Evolutionary conservation across 108 stramenopile species (phyloP).

Genomic region (Nitzschia sp.): DNA sequence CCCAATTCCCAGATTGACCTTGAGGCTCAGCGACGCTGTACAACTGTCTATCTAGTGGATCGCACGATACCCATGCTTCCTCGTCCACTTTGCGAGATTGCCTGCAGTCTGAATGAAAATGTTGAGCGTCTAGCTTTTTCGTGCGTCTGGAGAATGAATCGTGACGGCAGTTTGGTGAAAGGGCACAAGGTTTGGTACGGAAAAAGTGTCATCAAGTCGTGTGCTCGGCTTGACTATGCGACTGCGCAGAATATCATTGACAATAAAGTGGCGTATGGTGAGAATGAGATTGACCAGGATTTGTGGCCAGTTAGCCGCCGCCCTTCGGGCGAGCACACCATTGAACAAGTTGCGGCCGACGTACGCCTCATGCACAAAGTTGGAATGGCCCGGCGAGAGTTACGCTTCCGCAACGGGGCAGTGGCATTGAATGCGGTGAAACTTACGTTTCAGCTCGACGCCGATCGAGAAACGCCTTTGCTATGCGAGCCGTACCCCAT

Average conservation of each 20-base stretch:
- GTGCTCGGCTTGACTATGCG: slow-evolving; percentile 92
- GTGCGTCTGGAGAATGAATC: slow-evolving; percentile 93
- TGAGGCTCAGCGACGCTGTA: slow-evolving; percentile 91
- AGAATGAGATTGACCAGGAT: slow-evolving; percentile 45
- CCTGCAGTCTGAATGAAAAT: slow-evolving; percentile 94
- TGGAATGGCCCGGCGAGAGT: slow-evolving; percentile 78
- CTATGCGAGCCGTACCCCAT: slow-evolving; percentile 87
- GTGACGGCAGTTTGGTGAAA: slow-evolving; percentile 85
- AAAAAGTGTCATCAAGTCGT: slow-evolving; percentile 90
- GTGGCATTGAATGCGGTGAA: slow-evolving; percentile 89
- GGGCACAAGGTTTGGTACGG: slow-evolving; percentile 90
- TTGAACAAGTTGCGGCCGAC: slow-evolving; percentile 84
- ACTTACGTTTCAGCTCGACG: slow-evolving; percentile 87
- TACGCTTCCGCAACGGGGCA: slow-evolving; percentile 90
- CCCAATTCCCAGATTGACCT: slow-evolving; percentile 80
- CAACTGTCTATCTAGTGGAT: slow-evolving; percentile 96
- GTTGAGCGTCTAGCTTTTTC: slow-evolving; percentile 95
- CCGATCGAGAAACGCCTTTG: slow-evolving; percentile 86
- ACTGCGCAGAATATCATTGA: slow-evolving; percentile 97
- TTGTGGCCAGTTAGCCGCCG: slow-evolving; percentile 85
- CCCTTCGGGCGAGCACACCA: slow-evolving; percentile 83
- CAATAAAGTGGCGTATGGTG: slow-evolving; percentile 60
- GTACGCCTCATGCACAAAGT: slow-evolving; percentile 89
- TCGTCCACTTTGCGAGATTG: slow-evolving; percentile 88
- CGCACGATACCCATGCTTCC: slow-evolving; percentile 93